Evolutionary conservation across 495 filamentous ascomycete species (phyloP).

Genomic region (Platismatia glauca): DNA sequence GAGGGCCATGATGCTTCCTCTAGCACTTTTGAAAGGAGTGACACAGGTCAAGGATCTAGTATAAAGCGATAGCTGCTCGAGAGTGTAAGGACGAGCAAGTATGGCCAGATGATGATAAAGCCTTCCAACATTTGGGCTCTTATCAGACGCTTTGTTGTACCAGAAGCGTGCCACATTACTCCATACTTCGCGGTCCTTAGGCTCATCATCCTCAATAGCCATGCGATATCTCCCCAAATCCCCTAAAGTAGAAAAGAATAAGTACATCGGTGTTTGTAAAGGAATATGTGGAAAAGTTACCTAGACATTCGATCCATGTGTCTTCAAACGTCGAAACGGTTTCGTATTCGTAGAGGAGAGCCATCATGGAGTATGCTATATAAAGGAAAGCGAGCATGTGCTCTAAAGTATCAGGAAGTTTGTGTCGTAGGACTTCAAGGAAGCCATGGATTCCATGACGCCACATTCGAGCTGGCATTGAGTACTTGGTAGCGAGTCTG

Average conservation of each 20-base stretch:
- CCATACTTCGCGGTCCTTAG: conserved; percentile 69
- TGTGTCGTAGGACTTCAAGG: no score
- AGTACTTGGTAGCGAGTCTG: conserved; percentile 33
- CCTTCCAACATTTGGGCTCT: conserved; percentile 58
- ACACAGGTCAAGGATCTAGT: conserved; percentile 40
- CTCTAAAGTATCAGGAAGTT: no score
- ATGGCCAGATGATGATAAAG: conserved; percentile 83
- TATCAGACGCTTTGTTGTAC: conserved; percentile 73
- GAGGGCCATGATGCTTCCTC: conserved; percentile 61
- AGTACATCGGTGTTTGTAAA: no score
- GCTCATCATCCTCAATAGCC: conserved; percentile 44
- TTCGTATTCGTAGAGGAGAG: no score
- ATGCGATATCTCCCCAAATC: conserved; percentile 44
- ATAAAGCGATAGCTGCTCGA: conserved; percentile 73
- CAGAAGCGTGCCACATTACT: conserved; percentile 65
- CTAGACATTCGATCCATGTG: no score
- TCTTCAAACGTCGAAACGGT: no score
- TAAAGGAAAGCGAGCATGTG: no score
- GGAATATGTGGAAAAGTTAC: no score
- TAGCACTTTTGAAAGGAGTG: conserved; percentile 49
- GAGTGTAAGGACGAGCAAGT: conserved; percentile 60
- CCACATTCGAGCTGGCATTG: conserved; percentile 46
- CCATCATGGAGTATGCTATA: no score
- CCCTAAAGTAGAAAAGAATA: no score
- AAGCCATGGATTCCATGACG: conserved; percentile 28